Base-by-base conservation (phyloP, 2,329 filamentous ascomycete genomes). In the Plenodomus biglobosus region DNA sequence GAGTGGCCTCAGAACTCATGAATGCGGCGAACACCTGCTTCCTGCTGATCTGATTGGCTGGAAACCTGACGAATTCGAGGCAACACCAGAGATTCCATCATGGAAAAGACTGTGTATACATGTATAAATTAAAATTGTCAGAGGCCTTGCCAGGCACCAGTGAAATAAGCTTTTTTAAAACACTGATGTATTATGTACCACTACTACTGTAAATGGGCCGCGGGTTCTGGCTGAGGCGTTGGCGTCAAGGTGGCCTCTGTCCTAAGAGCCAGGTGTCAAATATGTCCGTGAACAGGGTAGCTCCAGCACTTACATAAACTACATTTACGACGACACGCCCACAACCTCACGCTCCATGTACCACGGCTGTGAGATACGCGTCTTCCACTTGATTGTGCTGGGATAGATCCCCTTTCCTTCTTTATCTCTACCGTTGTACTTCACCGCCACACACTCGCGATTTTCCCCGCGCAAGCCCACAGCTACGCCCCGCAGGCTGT, bases 161-260 rank as follows among this genome's bases (percentile, higher is more conserved):
- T 38, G 46, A 47, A 45, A 38, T 36, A 51, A 50, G 47, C 35
- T 30, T 46, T 42, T 46, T 39, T 50, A 41, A 46, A 51, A 50
- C 50, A 44, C 48, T 39, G 42, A 32, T 44, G 48, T 55, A 46
- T 8, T 42, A 32, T 44, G 48, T 55, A 46, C 7, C 41, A 47
- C 44, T 36, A 50, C 44, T 54, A 52, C 40, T 43, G 54, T 32
- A 15, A 6, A 32, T 32, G 27, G 27, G 27, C 27, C 27, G n/a
- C 8, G 27, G 46, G 44, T 19, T 30, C 35, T 36, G 40, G 61
- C 52, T 50, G 55, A 41, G 42, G 50, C 50, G 48, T 40, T 49
- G 52, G 48, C 35, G 62, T 61, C 62, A 66, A 68, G 57, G 55
- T 69, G 65, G 55, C 66, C 65, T 68, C 53, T 68, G 48, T 49